phyloP scores from a whole-genome alignment of 2,329 filamentous ascomycete species.

The Diaporthe vexans region DNA sequence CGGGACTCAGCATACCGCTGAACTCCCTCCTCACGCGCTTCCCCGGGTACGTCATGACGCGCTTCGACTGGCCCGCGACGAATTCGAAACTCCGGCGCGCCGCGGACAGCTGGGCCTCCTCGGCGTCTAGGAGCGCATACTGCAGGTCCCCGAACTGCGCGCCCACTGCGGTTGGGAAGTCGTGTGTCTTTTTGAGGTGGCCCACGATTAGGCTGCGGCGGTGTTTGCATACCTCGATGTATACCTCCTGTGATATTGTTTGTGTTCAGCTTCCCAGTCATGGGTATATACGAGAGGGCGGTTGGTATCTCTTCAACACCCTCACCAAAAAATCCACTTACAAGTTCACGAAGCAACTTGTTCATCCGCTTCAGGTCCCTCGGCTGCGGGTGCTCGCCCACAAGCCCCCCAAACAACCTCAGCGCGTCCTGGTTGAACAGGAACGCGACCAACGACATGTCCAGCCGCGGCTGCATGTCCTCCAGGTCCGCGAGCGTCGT shows the following conservation, averaged over 20 bases:
- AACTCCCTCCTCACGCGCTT: not conserved
- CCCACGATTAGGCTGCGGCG: not conserved
- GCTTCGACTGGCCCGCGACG: not conserved
- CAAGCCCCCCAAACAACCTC: slow-evolving; percentile 4
- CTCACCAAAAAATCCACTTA: not conserved
- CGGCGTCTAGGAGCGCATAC: not conserved
- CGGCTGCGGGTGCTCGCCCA: not conserved
- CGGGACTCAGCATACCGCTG: not conserved
- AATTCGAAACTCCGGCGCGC: not conserved
- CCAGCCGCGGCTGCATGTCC: not conserved
- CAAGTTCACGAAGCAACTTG: not conserved
- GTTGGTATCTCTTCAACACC: too few species aligned
- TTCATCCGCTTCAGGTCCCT: slow-evolving; percentile 4
- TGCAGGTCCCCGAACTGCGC: slow-evolving; percentile 1
- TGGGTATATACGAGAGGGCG: too few species aligned
- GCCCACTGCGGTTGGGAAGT: not conserved
- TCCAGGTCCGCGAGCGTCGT: not conserved
- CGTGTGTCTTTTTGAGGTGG: not conserved
- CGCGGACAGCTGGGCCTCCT: not conserved
- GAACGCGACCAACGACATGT: not conserved
- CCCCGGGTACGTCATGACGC: slow-evolving; percentile 10
- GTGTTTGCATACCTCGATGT: not conserved
- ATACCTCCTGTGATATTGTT: not conserved
- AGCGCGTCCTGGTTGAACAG: slow-evolving; percentile 18
- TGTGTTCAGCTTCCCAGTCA: not conserved